A percentile compares a stretch with the other conserved stretches of the same genome.
These are phyloP conservation scores for Zarea fungicola DNA, from an alignment of 2,329 filamentous ascomycete species.

Conservation along the genomic window DNA sequence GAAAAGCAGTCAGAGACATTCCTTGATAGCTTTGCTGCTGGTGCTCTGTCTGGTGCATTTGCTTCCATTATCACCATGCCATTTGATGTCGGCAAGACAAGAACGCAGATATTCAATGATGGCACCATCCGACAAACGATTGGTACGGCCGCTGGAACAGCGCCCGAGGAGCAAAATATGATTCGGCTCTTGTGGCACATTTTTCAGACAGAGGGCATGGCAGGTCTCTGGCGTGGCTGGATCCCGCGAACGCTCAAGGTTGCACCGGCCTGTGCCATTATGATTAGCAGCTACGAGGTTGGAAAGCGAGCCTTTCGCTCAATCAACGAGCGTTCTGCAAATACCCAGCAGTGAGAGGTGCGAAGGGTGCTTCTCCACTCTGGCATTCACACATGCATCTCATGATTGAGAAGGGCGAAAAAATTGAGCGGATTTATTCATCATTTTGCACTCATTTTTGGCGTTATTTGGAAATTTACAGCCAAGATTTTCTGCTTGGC, in stretches of 20 bases:
- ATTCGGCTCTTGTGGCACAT: conserved; percentile 84
- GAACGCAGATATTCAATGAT: conserved; percentile 78
- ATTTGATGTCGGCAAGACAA: conserved; percentile 95
- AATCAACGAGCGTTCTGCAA: conserved; percentile 54
- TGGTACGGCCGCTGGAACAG: conserved; percentile 30
- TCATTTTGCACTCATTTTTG: conserved; percentile 5
- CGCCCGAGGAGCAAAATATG: conserved; percentile 74
- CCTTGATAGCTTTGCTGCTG: conserved; percentile 82
- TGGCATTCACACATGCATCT: too few species aligned
- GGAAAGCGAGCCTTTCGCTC: conserved; percentile 81
- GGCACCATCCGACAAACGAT: conserved; percentile 28
- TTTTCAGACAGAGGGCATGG: conserved; percentile 73
- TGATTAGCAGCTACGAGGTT: conserved; percentile 97
- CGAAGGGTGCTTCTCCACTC: too few species aligned
- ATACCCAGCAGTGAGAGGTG: conserved; percentile 7
- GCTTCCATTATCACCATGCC: conserved; percentile 88
- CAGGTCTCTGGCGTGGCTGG: conserved; percentile 87
- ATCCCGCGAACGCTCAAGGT: conserved; percentile 89
- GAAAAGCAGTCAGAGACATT: conserved; percentile 75
- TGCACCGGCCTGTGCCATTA: conserved; percentile 93
- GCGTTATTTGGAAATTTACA: conserved; percentile 7
- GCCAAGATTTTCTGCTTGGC: background rate
- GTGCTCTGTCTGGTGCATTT: conserved; percentile 74
- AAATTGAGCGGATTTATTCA: too few species aligned
- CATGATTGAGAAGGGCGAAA: too few species aligned